Evolutionary conservation across 202 grass and related monocot genomes (phyloP).

Genomic region (Carex sylvatica): DNA sequence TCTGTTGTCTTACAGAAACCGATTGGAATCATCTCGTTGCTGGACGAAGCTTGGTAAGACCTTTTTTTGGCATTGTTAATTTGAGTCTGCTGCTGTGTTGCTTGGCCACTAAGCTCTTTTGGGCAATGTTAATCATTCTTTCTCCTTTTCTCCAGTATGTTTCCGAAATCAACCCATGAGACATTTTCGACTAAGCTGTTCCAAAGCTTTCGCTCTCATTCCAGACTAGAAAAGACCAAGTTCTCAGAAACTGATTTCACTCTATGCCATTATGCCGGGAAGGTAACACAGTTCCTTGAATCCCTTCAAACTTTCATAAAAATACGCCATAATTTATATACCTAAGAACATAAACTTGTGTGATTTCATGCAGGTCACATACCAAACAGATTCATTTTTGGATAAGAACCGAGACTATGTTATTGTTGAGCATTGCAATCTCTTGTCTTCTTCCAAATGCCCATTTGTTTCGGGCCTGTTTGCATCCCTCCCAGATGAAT

Average conservation of each 20-base stretch:
- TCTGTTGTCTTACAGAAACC: conserved; percentile 72
- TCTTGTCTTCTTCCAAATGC: conserved; percentile 86
- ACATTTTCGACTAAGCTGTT: conserved; percentile 93
- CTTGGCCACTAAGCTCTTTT: neutral
- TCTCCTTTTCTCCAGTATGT: conserved; percentile 65
- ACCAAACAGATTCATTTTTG: conserved; percentile 94
- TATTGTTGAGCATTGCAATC: conserved; percentile 91
- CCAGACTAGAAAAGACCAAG: conserved; percentile 90
- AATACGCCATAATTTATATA: neutral
- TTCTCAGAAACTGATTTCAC: conserved; percentile 98
- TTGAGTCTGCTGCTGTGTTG: neutral
- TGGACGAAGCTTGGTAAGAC: conserved; percentile 98
- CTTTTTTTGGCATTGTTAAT: conserved; percentile 17
- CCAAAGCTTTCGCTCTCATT: conserved; percentile 67
- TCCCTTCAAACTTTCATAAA: neutral
- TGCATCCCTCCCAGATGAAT: conserved; percentile 72
- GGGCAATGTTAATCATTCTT: neutral
- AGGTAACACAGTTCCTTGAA: conserved; percentile 40
- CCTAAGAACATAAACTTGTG: conserved; percentile 11
- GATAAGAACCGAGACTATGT: conserved; percentile 99
- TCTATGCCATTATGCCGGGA: conserved; percentile 93
- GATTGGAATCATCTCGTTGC: conserved; percentile 89
- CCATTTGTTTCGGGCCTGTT: conserved; percentile 90
- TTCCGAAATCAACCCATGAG: conserved; percentile 93
- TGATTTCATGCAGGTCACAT: conserved; percentile 60